Evolutionary conservation across 2,329 filamentous ascomycete genomes (phyloP).

Genomic region (Lasiodiplodia sp.): DNA sequence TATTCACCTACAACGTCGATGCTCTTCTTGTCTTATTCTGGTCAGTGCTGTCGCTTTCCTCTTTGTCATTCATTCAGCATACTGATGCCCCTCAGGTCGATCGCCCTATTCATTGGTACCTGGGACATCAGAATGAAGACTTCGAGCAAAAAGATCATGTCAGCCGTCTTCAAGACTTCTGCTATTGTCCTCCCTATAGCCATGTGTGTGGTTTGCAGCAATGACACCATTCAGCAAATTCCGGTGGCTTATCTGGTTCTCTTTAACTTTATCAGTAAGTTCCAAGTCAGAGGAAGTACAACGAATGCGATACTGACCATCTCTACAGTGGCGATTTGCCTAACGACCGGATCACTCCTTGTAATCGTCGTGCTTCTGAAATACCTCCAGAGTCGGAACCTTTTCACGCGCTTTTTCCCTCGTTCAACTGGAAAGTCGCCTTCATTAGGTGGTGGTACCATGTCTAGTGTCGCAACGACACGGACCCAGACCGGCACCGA

Average conservation of each 20-base stretch:
- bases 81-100: slow-evolving; percentile 11
- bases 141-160: slow-evolving; percentile 21
- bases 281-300: too few species aligned
- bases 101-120: slow-evolving; percentile 27
- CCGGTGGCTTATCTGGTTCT: slow-evolving; percentile 22
- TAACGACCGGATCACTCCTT: slow-evolving; percentile 19
- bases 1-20: slow-evolving; percentile 27
- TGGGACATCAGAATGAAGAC: slow-evolving; percentile 22
- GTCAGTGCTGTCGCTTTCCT: not conserved
- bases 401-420: slow-evolving; percentile 21
- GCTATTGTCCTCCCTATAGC: slow-evolving; percentile 20
- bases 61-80: not conserved
- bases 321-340: not conserved
- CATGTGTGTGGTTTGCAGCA: slow-evolving; percentile 11
- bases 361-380: slow-evolving; percentile 25
- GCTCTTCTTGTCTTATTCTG: slow-evolving; percentile 29
- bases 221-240: not conserved
- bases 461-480: slow-evolving; percentile 14
- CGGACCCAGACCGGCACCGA: slow-evolving; percentile 8
- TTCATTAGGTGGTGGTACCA: slow-evolving; percentile 1
- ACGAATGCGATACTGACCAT: not conserved
- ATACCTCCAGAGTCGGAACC: slow-evolving; percentile 22
- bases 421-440: not conserved
- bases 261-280: slow-evolving; percentile 23
- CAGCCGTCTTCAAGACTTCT: slow-evolving; percentile 9